These are phyloP conservation scores for Trichosporon sp. DNA, from an alignment of 1,284 basidiomycete genomes.

Conservation along the genomic window DNA sequence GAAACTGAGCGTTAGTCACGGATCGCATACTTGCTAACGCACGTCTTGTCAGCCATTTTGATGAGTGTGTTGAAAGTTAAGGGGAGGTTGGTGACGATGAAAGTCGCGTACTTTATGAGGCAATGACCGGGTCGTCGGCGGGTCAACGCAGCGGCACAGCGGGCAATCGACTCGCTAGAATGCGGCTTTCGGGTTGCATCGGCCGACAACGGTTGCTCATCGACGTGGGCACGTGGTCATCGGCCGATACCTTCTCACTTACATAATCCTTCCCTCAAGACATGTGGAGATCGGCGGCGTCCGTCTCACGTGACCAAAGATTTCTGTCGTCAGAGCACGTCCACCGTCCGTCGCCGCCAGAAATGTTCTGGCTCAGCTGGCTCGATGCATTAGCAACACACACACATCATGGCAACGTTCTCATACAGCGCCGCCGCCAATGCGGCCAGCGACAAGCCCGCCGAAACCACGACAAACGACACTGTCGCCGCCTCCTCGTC, in stretches of 20 bases:
- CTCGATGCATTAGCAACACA: not conserved
- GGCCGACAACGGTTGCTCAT: not conserved
- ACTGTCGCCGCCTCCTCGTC: not conserved
- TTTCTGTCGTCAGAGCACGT: conserved; percentile 20
- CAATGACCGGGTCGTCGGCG: not conserved
- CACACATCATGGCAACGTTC: conserved; percentile 26
- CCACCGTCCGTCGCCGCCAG: not conserved
- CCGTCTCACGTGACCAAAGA: conserved; percentile 21
- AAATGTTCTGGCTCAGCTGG: not conserved
- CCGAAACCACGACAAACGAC: not conserved
- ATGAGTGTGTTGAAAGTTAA: conserved; percentile 3
- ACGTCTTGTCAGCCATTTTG: conserved; percentile 36
- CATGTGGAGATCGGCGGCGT: not conserved
- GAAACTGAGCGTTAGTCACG: conserved; percentile 58
- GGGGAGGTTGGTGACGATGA: not conserved
- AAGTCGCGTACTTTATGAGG: conserved; percentile 17
- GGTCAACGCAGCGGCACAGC: conserved; percentile 9
- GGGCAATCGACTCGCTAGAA: conserved; percentile 8
- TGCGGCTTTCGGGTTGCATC: conserved; percentile 7
- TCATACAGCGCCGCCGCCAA: conserved; percentile 30
- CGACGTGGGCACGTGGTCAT: not conserved
- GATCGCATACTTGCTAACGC: not conserved
- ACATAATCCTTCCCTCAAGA: not conserved
- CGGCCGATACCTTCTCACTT: not conserved
- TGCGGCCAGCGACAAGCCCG: conserved; percentile 8